Conservation (phyloP, 768 basidiomycete species). For the Lentinula sp. region DNA sequence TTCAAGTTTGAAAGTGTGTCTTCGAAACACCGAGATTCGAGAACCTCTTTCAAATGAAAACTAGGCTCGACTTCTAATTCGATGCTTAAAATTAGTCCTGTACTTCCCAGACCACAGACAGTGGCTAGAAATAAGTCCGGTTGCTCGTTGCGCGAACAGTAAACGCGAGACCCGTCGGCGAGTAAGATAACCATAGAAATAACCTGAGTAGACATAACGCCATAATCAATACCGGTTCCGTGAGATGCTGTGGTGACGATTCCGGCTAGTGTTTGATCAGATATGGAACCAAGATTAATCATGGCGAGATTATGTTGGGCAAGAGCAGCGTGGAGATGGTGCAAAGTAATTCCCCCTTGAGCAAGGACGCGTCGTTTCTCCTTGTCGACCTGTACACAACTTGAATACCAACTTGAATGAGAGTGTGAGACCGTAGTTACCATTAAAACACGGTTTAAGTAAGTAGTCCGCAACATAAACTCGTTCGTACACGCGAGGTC, state of each 20-base stretch:
- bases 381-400: slow-evolving; percentile 52
- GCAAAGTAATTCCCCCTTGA: slow-evolving; percentile 75
- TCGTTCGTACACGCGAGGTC: slow-evolving; percentile 89
- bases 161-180: slow-evolving; percentile 65
- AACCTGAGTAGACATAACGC: slow-evolving; percentile 79
- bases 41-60: slow-evolving; percentile 74
- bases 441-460: slow-evolving; percentile 67
- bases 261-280: slow-evolving; percentile 91
- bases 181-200: slow-evolving; percentile 69
- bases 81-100: slow-evolving; percentile 80
- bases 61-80: slow-evolving; percentile 74
- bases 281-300: slow-evolving; percentile 92
- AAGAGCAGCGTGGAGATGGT: slow-evolving; percentile 66
- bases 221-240: slow-evolving; percentile 77
- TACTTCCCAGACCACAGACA: slow-evolving; percentile 85
- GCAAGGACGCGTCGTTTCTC: slow-evolving; percentile 63
- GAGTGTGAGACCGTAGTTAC: slow-evolving; percentile 41
- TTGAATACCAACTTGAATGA: slow-evolving; percentile 13
- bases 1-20: slow-evolving; percentile 56
- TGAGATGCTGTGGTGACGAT: slow-evolving; percentile 93
- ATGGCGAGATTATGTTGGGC: slow-evolving; percentile 69
- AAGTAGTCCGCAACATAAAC: slow-evolving; percentile 78
- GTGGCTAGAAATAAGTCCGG: slow-evolving; percentile 84
- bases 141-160: slow-evolving; percentile 57
- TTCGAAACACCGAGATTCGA: slow-evolving; percentile 56